Percentiles rank a stretch among this genome's conserved stretches.
phyloP scores from a whole-genome alignment of 306 rosid genomes.

The Sindora glabra region DNA sequence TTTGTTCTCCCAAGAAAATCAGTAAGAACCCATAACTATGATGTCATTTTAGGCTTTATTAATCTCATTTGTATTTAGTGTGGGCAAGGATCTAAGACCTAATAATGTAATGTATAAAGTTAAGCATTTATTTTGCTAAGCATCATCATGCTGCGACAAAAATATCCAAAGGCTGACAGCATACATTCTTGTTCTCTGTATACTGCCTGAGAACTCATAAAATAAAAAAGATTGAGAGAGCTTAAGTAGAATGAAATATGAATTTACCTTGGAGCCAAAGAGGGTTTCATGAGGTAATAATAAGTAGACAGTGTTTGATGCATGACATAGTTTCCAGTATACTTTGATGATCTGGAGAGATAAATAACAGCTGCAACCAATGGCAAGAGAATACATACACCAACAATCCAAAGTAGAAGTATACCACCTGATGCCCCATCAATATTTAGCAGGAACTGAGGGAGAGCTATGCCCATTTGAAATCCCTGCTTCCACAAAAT shows the following conservation, averaged over 20 bases:
- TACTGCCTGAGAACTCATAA: not conserved
- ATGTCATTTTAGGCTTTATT: not conserved
- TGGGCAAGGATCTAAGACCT: too few species aligned
- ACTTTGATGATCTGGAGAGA: slow-evolving; percentile 90
- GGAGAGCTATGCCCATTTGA: slow-evolving; percentile 99
- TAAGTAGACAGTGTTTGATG: too few species aligned
- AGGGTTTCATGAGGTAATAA: slow-evolving; percentile 88
- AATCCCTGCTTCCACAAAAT: slow-evolving; percentile 66
- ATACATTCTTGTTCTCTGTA: not conserved
- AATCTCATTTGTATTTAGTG: too few species aligned
- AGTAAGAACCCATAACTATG: not conserved
- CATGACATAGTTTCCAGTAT: too few species aligned
- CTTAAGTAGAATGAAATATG: too few species aligned
- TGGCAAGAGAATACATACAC: slow-evolving; percentile 93
- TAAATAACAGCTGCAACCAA: slow-evolving; percentile 88
- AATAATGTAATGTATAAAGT: too few species aligned
- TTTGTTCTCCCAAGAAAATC: too few species aligned
- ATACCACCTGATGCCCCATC: slow-evolving; percentile 96
- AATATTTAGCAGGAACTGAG: slow-evolving; percentile 76
- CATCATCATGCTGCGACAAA: too few species aligned
- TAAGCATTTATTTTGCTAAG: not conserved
- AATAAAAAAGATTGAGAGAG: too few species aligned
- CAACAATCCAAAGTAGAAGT: slow-evolving; percentile 94
- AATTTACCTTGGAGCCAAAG: slow-evolving; percentile 92
- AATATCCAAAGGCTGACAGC: not conserved